These are phyloP conservation scores for Juncus inflexus DNA, from an alignment of 176 grass and related monocot species.

Conservation along the genomic window DNA sequence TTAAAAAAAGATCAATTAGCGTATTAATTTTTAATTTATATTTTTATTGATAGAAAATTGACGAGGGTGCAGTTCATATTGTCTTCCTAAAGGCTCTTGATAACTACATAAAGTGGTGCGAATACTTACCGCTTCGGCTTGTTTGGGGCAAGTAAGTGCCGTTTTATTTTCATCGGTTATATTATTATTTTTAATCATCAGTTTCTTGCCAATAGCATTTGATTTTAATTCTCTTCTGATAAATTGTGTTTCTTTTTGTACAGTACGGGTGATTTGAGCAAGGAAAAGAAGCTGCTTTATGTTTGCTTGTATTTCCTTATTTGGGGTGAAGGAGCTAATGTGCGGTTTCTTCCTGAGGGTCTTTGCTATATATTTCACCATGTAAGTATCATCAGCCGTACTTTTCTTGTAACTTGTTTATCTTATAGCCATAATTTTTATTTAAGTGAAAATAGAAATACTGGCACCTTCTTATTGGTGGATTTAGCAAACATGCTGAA, in stretches of 20 bases:
- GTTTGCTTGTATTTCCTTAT: conserved; percentile 85
- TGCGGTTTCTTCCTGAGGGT: conserved; percentile 93
- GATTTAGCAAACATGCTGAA: no score
- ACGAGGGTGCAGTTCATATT: conserved; percentile 74
- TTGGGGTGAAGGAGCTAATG: conserved; percentile 95
- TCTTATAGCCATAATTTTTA: no score
- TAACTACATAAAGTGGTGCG: conserved; percentile 96
- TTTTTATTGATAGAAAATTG: conserved; percentile 62
- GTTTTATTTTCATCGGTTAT: not conserved
- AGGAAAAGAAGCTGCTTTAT: conserved; percentile 77
- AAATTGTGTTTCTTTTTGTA: not conserved
- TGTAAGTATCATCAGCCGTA: conserved; percentile 39
- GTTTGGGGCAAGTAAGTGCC: conserved; percentile 73
- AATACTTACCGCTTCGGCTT: conserved; percentile 65
- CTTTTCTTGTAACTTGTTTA: no score
- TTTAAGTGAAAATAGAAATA: no score
- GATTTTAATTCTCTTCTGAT: conserved; percentile 30
- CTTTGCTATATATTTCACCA: conserved; percentile 98
- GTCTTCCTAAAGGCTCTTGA: conserved; percentile 84
- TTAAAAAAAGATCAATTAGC: not conserved
- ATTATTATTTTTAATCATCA: not conserved
- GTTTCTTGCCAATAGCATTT: not conserved
- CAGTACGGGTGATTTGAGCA: conserved; percentile 24
- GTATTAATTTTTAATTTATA: conserved; percentile 36
- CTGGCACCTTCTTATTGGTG: no score